Evolutionary conservation across 495 filamentous ascomycete species (phyloP), one percentile per base, ranked within the genome.

Genomic region (Pseudoneurospora amorphoporcata): DNA sequence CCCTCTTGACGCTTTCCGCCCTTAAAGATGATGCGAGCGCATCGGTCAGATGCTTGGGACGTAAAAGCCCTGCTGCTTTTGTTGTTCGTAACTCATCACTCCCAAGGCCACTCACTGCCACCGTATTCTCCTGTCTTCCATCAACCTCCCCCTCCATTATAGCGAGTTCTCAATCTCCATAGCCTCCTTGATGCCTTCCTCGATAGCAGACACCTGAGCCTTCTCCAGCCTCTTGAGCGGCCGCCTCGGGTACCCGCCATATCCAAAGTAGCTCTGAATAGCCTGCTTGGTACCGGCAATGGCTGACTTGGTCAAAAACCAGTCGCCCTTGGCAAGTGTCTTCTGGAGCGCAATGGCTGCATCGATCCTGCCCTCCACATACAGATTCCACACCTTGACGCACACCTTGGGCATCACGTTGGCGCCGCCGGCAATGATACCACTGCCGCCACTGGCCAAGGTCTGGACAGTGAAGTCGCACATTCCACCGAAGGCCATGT

Each of bases 401-500:
- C 91, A 95, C 14, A 90, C 84, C 79, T 92, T 92, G 23, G 93
- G 93, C 77, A 93, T 87, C 39, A 97, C 93, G 76, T 97, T 97
- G 29, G 93, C 93, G 17, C 92, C 92, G 38, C 93, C 93, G 35
- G 92, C 93, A 74, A 96, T 93, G 79, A 95, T 94, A 39, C 93
- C 93, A 58, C 88, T 90, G 8, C 93, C 93, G 16, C 93, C 93
- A 19, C 89, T 91, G 42, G 89, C 88, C 3, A 94, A 84, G 5
- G 93, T 95, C 82, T 96, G 93, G 45, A 92, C 85, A 2, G 91
- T 90, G 83, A 96, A 95, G 80, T 97, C 93, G 71, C 92, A 93
- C 81, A 96, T 92, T 70, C 93, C 93, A 43, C 93, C 92, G 73
- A 95, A 94, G 7, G 92, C 92, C 85, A 96, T 92, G 82, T 95